A percentile compares a stretch with the other conserved stretches of the same genome.
Conservation (phyloP, 768 basidiomycete species). For the Pisolithus albus region DNA sequence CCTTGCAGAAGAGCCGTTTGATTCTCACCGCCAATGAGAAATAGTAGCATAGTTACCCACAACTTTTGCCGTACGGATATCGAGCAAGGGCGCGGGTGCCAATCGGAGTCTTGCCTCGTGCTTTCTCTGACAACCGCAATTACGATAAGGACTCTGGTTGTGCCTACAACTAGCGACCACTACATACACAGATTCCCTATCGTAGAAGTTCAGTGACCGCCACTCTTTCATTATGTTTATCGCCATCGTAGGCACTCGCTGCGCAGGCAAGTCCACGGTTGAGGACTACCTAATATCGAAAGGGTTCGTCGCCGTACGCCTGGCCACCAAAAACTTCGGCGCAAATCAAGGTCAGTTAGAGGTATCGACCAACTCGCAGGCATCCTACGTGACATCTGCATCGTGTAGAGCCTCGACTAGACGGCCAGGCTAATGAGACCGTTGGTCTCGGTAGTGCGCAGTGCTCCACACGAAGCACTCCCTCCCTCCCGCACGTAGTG, state of each 20-base stretch:
- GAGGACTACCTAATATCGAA: conserved; percentile 54
- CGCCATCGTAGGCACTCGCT: conserved; percentile 57
- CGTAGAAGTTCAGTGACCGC: background rate
- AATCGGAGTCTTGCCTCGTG: no score
- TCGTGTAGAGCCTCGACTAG: background rate
- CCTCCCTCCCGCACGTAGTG: no score
- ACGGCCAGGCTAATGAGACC: no score
- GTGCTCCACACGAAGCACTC: no score
- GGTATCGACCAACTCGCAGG: background rate
- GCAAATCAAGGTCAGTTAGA: conserved; percentile 6
- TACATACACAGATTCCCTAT: no score
- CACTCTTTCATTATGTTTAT: conserved; percentile 48
- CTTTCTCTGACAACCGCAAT: no score
- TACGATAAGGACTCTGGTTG: no score
- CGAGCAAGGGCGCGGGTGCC: no score
- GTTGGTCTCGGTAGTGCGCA: no score
- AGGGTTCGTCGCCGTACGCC: conserved; percentile 47
- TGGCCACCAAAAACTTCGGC: conserved; percentile 21
- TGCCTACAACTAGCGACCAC: no score
- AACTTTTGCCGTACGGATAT: no score
- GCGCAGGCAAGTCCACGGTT: conserved; percentile 55
- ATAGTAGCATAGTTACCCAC: background rate
- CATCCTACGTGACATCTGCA: background rate
- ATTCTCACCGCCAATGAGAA: conserved; percentile 11
- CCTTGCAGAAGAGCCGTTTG: conserved; percentile 17